Percentiles rank a stretch among this genome's conserved stretches.
These are phyloP conservation scores for Xylaria cubensis DNA, from an alignment of 495 filamentous ascomycete genomes.

Conservation along the genomic window DNA sequence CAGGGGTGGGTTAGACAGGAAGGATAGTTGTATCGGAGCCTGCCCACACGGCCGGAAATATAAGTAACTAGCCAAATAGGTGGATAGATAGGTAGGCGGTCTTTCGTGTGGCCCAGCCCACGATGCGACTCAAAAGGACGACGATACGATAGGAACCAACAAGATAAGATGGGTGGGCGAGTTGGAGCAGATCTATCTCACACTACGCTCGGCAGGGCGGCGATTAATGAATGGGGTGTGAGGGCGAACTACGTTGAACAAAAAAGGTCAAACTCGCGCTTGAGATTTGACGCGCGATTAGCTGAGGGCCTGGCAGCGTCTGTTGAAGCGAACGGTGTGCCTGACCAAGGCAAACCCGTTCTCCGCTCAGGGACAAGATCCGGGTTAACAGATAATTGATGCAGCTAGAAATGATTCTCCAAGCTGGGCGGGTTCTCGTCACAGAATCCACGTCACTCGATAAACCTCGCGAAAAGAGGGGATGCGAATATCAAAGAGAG, in stretches of 20 bases:
- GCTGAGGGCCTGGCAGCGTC: slow-evolving; percentile 42
- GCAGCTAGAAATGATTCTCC: slow-evolving; percentile 5
- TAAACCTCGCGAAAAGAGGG: not conserved
- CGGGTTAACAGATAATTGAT: slow-evolving; percentile 6
- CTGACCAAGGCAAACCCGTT: slow-evolving; percentile 13
- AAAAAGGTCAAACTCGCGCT: slow-evolving; percentile 35
- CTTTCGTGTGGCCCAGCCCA: slow-evolving; percentile 39
- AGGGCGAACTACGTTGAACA: slow-evolving; percentile 10
- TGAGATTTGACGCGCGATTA: slow-evolving; percentile 58
- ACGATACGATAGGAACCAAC: not conserved
- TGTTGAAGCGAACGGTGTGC: slow-evolving; percentile 40
- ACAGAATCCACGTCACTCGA: not conserved
- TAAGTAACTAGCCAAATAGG: slow-evolving; percentile 22
- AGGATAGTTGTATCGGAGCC: slow-evolving; percentile 27
- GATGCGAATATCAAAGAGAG: slow-evolving; percentile 19
- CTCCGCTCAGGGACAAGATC: slow-evolving; percentile 28
- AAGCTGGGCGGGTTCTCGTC: not conserved
- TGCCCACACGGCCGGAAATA: slow-evolving; percentile 24
- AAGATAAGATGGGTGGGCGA: slow-evolving; percentile 28
- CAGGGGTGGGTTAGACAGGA: slow-evolving; percentile 23
- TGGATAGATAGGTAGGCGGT: slow-evolving; percentile 10
- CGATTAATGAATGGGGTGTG: not conserved
- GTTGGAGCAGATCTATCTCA: slow-evolving; percentile 3
- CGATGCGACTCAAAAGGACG: slow-evolving; percentile 37
- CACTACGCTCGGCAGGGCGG: slow-evolving; percentile 12